Evolutionary conservation across 139 green algal genomes (phyloP), one percentile per base, ranked within the genome.

Genomic region (Closterium sp.): DNA sequence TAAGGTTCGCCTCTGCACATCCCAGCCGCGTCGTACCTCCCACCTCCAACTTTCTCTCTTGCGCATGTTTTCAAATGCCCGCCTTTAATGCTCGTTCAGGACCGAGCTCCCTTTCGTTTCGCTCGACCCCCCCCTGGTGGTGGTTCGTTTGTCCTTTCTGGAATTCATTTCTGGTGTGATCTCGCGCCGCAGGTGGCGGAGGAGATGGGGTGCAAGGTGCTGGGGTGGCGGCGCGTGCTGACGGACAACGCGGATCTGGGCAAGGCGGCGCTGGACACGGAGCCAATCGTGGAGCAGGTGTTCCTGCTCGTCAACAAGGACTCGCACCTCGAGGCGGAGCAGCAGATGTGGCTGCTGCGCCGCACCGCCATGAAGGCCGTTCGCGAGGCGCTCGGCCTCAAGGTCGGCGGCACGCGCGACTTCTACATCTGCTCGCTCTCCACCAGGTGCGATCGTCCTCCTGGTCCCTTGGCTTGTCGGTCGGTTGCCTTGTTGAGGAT

Each of bases 401-500:
- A 91, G 34, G 70, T 94, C 95, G 86, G 31, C 86, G 70, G 42
- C 29, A 31, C 91, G 88, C 84, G 85, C 94, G 97, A 99, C 91
- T 96, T 95, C 93, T 99, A 99, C 96, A 97, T 98, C 92, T 98
- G 97, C 96, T 98, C 97, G 34, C 95, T 99, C 24, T 98, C 96
- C 85, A 96, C 31, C 19, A 70, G 79, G 91, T 94, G 2, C 91
- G 90, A 9, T 86, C 17, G 2, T 32, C n/a, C n/a, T n/a, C 27
- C 13, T 50, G 38, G 38, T 50, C 38, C 38, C 1, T 50, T 9
- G 38, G 38, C 1, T 9, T 30, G 29, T 73, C n/a, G n/a, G n/a
- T n/a, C n/a, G n/a, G n/a, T n/a, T n/a, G n/a, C n/a, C n/a, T n/a
- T n/a, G n/a, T n/a, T n/a, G n/a, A n/a, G n/a, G n/a, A n/a, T n/a